A percentile compares a stretch with the other conserved stretches of the same genome.
Evolutionary conservation across 305 asterid genomes (phyloP).

Genomic region (Fraxinus albicans): DNA sequence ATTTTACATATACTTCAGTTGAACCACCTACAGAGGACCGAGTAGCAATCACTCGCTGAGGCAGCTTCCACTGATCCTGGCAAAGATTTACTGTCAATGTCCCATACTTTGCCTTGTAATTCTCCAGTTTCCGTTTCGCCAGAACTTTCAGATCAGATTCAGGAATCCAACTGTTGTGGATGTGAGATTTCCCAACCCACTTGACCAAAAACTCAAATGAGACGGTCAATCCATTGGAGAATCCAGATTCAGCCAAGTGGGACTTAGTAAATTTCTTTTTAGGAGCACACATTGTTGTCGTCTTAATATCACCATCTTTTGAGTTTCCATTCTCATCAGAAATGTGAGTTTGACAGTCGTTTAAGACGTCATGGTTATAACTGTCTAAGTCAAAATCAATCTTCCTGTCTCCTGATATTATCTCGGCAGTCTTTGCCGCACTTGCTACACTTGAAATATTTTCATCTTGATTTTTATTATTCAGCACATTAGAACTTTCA

Average conservation of each 20-base stretch:
- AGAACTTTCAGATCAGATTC: slow-evolving; percentile 79
- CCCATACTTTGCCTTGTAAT: slow-evolving; percentile 90
- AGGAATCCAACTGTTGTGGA: slow-evolving; percentile 84
- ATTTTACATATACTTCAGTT: slow-evolving; percentile 75
- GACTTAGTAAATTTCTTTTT: slow-evolving; percentile 45
- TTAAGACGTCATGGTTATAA: slow-evolving; percentile 15
- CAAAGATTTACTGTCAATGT: slow-evolving; percentile 68
- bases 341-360: slow-evolving; percentile 20
- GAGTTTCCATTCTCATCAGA: slow-evolving; percentile 20
- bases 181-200: slow-evolving; percentile 95
- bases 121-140: slow-evolving; percentile 87
- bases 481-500: slow-evolving; percentile 28
- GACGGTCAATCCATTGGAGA: slow-evolving; percentile 28
- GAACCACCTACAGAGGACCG: slow-evolving; percentile 62
- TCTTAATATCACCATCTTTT: slow-evolving; percentile 15
- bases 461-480: slow-evolving; percentile 24
- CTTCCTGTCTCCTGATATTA: slow-evolving; percentile 26
- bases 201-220: slow-evolving; percentile 83
- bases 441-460: slow-evolving; percentile 16
- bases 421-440: slow-evolving; percentile 25
- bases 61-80: slow-evolving; percentile 88
- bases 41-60: slow-evolving; percentile 80
- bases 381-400: slow-evolving; percentile 21
- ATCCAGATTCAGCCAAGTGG: slow-evolving; percentile 30
- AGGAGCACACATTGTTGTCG: slow-evolving; percentile 13